A percentile compares a stretch with the other conserved stretches of the same genome.
These are phyloP conservation scores for Epichloe amarillans DNA, from an alignment of 2,329 filamentous ascomycete species.

Conservation along the genomic window DNA sequence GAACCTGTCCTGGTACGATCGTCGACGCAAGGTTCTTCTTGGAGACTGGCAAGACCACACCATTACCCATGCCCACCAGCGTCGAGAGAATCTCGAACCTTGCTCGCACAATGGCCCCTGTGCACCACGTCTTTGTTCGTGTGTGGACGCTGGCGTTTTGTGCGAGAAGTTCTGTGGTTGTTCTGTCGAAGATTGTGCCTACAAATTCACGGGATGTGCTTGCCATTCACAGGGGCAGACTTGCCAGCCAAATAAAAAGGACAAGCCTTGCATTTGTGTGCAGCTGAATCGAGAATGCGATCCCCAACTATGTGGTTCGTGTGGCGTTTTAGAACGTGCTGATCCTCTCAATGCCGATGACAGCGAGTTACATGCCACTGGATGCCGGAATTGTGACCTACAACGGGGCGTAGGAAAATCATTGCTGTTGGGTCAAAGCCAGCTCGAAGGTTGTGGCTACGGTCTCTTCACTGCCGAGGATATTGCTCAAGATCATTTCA, in stretches of 20 bases:
- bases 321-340: constrained; percentile 55
- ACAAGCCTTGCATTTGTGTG: constrained; percentile 54
- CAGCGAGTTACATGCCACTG: constrained; percentile 38
- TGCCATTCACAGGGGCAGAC: constrained; percentile 49
- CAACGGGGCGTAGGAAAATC: constrained; percentile 55
- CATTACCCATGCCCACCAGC: constrained; percentile 39
- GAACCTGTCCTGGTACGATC: constrained; percentile 41
- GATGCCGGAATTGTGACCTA: constrained; percentile 60
- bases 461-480: constrained; percentile 61
- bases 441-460: constrained; percentile 55
- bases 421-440: constrained; percentile 56
- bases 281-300: constrained; percentile 69
- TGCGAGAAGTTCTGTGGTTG: constrained; percentile 64
- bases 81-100: constrained; percentile 45
- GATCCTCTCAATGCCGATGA: constrained; percentile 55
- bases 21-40: constrained; percentile 38
- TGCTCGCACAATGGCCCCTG: constrained; percentile 61
- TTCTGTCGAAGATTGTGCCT: constrained; percentile 42
- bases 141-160: constrained; percentile 45
- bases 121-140: constrained; percentile 45
- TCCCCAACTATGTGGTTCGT: constrained; percentile 57
- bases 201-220: constrained; percentile 53
- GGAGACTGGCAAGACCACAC: constrained; percentile 44
- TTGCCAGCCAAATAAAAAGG: constrained; percentile 42
- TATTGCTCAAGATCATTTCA: constrained; percentile 54